phyloP scores from a whole-genome alignment of 371 early-diverging fungal species.

The Haplosporangium sp. region DNA sequence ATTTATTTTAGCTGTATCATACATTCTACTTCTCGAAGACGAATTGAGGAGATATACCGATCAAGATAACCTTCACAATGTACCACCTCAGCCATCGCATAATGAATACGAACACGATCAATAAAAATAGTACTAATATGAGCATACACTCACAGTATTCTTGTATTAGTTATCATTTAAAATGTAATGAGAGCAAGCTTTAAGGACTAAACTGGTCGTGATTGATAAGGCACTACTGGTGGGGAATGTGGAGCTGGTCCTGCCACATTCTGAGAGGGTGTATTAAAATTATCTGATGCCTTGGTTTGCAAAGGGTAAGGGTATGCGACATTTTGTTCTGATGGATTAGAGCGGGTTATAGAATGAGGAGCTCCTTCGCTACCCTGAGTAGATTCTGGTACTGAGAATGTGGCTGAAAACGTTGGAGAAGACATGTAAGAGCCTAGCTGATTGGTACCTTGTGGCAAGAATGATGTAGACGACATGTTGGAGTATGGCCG shows the following conservation, averaged over 20 bases:
- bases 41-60: slow-evolving; percentile 34
- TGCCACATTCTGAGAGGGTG: background rate
- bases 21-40: slow-evolving; percentile 43
- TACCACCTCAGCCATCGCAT: background rate
- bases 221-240: too few relatives aligned
- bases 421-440: slow-evolving; percentile 31
- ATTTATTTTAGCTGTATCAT: slow-evolving; percentile 25
- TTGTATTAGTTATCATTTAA: too few relatives aligned
- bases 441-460: background rate
- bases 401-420: slow-evolving; percentile 21
- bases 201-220: too few relatives aligned
- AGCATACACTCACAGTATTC: too few relatives aligned
- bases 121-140: background rate
- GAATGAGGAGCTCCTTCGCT: slow-evolving; percentile 10
- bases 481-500: slow-evolving; percentile 15
- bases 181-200: too few relatives aligned
- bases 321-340: background rate
- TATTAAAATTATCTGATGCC: background rate
- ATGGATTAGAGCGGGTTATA: background rate
- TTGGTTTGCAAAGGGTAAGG: too few relatives aligned
- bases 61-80: slow-evolving; percentile 3
- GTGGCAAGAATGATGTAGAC: background rate
- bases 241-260: too few relatives aligned
- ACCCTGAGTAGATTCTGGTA: slow-evolving; percentile 24
- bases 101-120: slow-evolving; percentile 18